These are phyloP conservation scores for Phytophthora cajani DNA, from an alignment of 352 stramenopile genomes.

Conservation along the genomic window DNA sequence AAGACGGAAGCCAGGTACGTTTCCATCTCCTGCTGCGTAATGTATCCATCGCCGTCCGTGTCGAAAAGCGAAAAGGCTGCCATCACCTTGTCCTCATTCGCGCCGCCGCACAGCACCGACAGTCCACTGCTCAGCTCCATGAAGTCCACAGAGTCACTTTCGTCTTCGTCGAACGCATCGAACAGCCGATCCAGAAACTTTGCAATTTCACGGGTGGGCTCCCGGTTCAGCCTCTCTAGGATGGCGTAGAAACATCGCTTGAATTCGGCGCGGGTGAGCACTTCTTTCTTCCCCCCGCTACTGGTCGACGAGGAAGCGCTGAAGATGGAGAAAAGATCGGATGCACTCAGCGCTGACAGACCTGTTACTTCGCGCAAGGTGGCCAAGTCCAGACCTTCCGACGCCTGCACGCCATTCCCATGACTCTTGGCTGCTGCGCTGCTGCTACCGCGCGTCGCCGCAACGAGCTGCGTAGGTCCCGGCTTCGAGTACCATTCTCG, in stretches of 20 bases:
- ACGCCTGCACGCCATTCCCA: slow-evolving; percentile 19
- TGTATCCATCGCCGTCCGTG: slow-evolving; percentile 81
- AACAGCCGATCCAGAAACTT: slow-evolving; percentile 80
- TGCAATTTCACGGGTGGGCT: slow-evolving; percentile 55
- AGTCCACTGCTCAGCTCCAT: slow-evolving; percentile 80
- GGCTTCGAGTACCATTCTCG: slow-evolving; percentile 81
- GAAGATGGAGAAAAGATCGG: slow-evolving; percentile 72
- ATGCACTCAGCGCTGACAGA: slow-evolving; percentile 51
- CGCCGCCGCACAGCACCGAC: slow-evolving; percentile 76
- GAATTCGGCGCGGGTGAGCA: slow-evolving; percentile 70
- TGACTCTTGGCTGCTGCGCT: slow-evolving; percentile 6
- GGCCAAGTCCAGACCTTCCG: slow-evolving; percentile 26
- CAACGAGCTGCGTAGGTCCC: slow-evolving; percentile 52
- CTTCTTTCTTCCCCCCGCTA: slow-evolving; percentile 19
- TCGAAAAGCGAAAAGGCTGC: slow-evolving; percentile 89
- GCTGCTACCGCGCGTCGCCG: slow-evolving; percentile 12
- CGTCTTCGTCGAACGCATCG: slow-evolving; percentile 76
- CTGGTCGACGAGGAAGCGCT: slow-evolving; percentile 34
- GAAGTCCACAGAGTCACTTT: slow-evolving; percentile 77
- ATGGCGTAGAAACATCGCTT: slow-evolving; percentile 74
- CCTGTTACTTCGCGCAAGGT: slow-evolving; percentile 65
- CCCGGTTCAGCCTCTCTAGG: slow-evolving; percentile 62
- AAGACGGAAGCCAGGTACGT: slow-evolving; percentile 81
- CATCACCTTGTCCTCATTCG: slow-evolving; percentile 78
- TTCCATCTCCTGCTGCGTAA: slow-evolving; percentile 84